Evolutionary conservation across 768 basidiomycete genomes (phyloP).

Genomic region (Boletus barrowsii): DNA sequence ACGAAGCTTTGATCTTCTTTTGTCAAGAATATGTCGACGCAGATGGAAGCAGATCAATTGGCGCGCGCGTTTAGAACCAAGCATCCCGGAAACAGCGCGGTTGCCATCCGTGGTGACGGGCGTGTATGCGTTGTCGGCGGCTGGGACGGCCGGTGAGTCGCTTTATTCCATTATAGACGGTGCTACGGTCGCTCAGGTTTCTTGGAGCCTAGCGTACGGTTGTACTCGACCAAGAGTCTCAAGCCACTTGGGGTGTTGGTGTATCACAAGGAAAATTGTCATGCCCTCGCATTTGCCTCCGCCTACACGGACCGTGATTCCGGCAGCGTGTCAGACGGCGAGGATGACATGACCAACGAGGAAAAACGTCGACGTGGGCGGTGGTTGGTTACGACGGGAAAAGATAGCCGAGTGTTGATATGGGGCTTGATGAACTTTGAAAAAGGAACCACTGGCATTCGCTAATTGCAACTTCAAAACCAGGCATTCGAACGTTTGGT

Average conservation of each 20-base stretch:
- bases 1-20: neutral
- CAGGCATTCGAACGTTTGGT: neutral
- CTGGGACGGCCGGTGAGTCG: slow-evolving; percentile 87
- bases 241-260: slow-evolving; percentile 80
- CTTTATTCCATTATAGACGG: neutral
- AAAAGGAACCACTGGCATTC: neutral
- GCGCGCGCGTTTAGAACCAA: slow-evolving; percentile 54
- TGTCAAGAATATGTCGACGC: slow-evolving; percentile 7
- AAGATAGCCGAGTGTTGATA: slow-evolving; percentile 67
- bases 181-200: neutral
- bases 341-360: slow-evolving; percentile 39
- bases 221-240: slow-evolving; percentile 78
- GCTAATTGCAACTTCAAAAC: neutral
- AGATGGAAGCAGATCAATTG: slow-evolving; percentile 17
- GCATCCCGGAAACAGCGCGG: slow-evolving; percentile 72
- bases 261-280: slow-evolving; percentile 79
- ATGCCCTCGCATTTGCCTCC: slow-evolving; percentile 69
- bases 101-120: slow-evolving; percentile 75
- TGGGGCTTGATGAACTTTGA: slow-evolving; percentile 59
- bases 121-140: slow-evolving; percentile 84
- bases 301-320: slow-evolving; percentile 1
- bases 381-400: slow-evolving; percentile 66
- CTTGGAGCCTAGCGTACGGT: slow-evolving; percentile 54
- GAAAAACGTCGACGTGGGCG: slow-evolving; percentile 45
- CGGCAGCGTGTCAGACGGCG: slow-evolving; percentile 13